phyloP scores from a whole-genome alignment of 768 basidiomycete genomes.

The Tylopilus vinaceipallidus region DNA sequence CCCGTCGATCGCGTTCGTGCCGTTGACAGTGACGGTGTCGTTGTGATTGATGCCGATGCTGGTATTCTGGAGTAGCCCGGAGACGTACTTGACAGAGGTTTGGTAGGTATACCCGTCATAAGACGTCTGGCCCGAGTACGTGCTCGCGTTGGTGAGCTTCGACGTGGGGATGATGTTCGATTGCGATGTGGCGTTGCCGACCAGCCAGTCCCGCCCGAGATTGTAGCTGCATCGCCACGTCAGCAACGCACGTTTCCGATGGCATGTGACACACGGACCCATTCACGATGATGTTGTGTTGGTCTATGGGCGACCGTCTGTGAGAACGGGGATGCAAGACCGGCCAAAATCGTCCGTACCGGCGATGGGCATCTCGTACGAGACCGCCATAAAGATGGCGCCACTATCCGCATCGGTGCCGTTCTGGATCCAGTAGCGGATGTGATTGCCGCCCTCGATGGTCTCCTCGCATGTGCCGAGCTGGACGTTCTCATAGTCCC shows the following conservation, averaged over 20 bases:
- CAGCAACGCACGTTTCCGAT: not conserved
- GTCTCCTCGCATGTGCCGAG: slow-evolving; percentile 88
- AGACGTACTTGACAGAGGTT: slow-evolving; percentile 63
- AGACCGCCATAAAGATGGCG: slow-evolving; percentile 72
- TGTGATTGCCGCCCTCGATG: slow-evolving; percentile 81
- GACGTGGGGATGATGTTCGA: slow-evolving; percentile 26
- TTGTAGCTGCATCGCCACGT: slow-evolving; percentile 52
- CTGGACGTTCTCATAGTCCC: slow-evolving; percentile 76
- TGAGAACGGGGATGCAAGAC: slow-evolving; percentile 5
- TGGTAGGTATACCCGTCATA: slow-evolving; percentile 71
- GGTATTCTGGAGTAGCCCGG: slow-evolving; percentile 68
- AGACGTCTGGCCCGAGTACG: slow-evolving; percentile 62
- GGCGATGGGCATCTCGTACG: slow-evolving; percentile 67
- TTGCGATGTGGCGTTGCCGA: slow-evolving; percentile 74
- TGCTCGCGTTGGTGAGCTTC: slow-evolving; percentile 44
- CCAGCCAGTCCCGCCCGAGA: slow-evolving; percentile 80
- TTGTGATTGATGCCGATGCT: slow-evolving; percentile 72
- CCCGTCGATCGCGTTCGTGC: slow-evolving; percentile 74
- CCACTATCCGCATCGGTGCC: slow-evolving; percentile 62
- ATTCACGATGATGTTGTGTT: slow-evolving; percentile 71
- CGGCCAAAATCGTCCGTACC: slow-evolving; percentile 41
- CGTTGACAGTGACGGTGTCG: slow-evolving; percentile 46
- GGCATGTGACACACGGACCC: slow-evolving; percentile 42
- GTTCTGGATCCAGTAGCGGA: slow-evolving; percentile 86
- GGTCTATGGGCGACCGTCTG: slow-evolving; percentile 31